Conservation (phyloP, 352 stramenopile genomes). For the Chrysophaeum taylorii region DNA sequence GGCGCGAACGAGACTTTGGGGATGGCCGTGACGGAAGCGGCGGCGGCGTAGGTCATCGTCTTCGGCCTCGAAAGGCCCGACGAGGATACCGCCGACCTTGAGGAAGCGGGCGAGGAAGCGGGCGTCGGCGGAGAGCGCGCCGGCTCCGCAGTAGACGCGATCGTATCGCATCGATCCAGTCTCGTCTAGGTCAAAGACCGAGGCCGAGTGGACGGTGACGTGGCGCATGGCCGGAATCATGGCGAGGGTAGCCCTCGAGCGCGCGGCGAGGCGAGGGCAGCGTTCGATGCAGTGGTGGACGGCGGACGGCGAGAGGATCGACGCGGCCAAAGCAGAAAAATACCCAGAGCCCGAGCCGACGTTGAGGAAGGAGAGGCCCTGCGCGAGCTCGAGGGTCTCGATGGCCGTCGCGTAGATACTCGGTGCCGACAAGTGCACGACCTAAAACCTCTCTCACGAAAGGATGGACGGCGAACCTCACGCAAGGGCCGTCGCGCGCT, state of each 20-base stretch:
- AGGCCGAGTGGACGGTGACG: not conserved
- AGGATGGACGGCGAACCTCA: no score
- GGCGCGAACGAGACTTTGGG: not conserved
- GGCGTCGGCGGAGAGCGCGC: not conserved
- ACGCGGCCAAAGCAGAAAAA: not conserved
- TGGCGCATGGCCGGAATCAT: no score
- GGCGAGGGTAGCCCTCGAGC: not conserved
- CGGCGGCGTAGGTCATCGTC: not conserved
- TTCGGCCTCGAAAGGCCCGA: not conserved
- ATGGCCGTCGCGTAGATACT: constrained; percentile 7
- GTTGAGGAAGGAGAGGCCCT: not conserved
- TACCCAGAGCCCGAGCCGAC: not conserved
- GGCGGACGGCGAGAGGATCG: not conserved
- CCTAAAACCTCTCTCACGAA: not conserved
- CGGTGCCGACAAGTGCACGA: constrained; percentile 2
- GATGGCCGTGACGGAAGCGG: not conserved
- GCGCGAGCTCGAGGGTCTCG: constrained; percentile 1
- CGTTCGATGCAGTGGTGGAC: not conserved
- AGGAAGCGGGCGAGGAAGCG: not conserved
- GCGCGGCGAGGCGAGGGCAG: not conserved
- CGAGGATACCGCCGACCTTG: not conserved
- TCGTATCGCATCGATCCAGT: not conserved
- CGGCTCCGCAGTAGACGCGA: constrained; percentile 2
- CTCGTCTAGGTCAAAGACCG: not conserved
- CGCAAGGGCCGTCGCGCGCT: not conserved